Conservation (phyloP, 192 early-diverging fungal genomes). For the Anaeromyces robustus region DNA sequence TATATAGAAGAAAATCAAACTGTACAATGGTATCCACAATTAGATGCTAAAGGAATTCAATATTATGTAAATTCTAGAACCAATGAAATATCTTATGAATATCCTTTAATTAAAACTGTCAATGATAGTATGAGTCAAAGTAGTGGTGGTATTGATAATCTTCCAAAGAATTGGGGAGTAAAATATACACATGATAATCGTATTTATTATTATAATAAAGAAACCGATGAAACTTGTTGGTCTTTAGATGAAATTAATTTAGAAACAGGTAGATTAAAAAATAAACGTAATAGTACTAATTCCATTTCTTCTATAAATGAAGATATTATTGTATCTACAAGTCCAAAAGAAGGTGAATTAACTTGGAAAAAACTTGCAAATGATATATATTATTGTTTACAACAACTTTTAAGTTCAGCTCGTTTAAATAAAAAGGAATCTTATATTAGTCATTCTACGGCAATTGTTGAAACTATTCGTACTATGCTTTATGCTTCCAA, state of each 20-base stretch:
- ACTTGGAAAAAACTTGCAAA: slow-evolving; percentile 21
- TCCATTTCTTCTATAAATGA: background rate
- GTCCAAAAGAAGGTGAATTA: background rate
- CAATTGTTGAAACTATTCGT: slow-evolving; percentile 62
- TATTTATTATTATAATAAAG: slow-evolving; percentile 48
- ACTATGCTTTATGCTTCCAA: slow-evolving; percentile 73
- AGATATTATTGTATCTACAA: background rate
- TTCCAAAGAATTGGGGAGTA: slow-evolving; percentile 44
- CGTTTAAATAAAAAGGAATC: slow-evolving; percentile 25
- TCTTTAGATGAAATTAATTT: slow-evolving; percentile 17
- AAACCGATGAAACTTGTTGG: slow-evolving; percentile 51
- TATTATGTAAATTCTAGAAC: slow-evolving; percentile 4
- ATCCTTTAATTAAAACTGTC: slow-evolving; percentile 4
- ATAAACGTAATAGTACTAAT: slow-evolving; percentile 11
- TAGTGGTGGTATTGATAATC: background rate
- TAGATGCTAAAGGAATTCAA: slow-evolving; percentile 3
- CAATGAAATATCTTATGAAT: slow-evolving; percentile 5
- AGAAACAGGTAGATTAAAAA: slow-evolving; percentile 23
- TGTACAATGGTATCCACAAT: background rate
- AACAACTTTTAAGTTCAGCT: slow-evolving; percentile 16
- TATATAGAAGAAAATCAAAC: slow-evolving; percentile 2
- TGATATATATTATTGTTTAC: slow-evolving; percentile 19
- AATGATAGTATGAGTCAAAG: slow-evolving; percentile 6
- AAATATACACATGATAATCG: slow-evolving; percentile 36
- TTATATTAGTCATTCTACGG: slow-evolving; percentile 34